Conservation (phyloP, 768 basidiomycete species). For the Panaeolus cyanescens region DNA sequence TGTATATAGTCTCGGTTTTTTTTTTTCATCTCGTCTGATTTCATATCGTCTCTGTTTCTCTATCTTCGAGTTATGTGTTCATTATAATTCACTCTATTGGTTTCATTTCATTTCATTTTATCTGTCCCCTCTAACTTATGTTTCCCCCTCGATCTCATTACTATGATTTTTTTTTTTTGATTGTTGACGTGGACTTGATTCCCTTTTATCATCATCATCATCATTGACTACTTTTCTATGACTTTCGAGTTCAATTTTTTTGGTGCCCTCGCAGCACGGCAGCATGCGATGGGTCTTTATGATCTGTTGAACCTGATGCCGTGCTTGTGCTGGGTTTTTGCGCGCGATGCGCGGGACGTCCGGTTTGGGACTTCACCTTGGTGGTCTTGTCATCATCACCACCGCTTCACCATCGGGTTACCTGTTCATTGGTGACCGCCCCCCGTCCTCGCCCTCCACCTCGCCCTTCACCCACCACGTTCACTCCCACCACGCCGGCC, state of each 20-base stretch:
- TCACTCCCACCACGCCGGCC: not conserved
- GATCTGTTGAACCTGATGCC: not conserved
- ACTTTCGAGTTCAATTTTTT: no score
- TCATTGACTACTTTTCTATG: not conserved
- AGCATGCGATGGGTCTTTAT: not conserved
- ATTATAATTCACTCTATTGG: not conserved
- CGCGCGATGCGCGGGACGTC: not conserved
- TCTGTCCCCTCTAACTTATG: not conserved
- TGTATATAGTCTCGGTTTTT: not conserved
- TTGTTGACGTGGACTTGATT: not conserved
- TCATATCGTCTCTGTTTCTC: constrained; percentile 1
- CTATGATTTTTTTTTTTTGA: not conserved
- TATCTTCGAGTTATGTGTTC: no score
- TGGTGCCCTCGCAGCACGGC: not conserved
- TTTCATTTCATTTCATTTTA: constrained; percentile 4
- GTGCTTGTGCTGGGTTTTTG: not conserved
- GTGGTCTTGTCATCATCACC: no score
- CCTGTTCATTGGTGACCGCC: not conserved
- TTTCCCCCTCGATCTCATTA: no score
- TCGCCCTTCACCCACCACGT: not conserved
- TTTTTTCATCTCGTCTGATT: not conserved
- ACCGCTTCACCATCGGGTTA: no score
- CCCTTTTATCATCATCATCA: not conserved
- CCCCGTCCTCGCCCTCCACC: not conserved
- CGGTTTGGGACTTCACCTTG: not conserved